phyloP scores from a whole-genome alignment of 176 grass and related monocot species.

The Aechmea fasciata region DNA sequence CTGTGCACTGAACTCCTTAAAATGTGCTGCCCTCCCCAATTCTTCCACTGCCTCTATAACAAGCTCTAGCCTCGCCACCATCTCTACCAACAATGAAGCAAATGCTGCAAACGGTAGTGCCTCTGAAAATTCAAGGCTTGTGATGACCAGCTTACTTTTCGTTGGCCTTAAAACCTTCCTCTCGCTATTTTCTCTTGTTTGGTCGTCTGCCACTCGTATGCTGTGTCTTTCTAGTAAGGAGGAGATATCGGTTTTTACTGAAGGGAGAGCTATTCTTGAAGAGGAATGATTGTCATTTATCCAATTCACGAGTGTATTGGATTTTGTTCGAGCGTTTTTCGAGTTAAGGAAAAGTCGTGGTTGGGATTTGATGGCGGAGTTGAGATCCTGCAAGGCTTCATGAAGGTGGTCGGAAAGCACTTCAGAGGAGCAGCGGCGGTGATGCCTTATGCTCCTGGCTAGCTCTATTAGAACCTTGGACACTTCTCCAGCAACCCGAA shows the following conservation, averaged over 20 bases:
- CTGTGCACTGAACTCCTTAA: slow-evolving; percentile 47
- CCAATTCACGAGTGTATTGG: slow-evolving; percentile 24
- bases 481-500: slow-evolving; percentile 55
- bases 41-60: slow-evolving; percentile 84
- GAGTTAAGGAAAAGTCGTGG: slow-evolving; percentile 59
- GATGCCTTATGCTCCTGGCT: slow-evolving; percentile 43
- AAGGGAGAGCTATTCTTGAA: slow-evolving; percentile 26
- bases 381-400: slow-evolving; percentile 56
- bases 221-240: slow-evolving; percentile 34
- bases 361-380: slow-evolving; percentile 54
- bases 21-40: slow-evolving; percentile 57
- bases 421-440: slow-evolving; percentile 42
- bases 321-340: slow-evolving; percentile 30
- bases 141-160: slow-evolving; percentile 69
- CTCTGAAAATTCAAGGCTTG: slow-evolving; percentile 79
- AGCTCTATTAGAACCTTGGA: slow-evolving; percentile 81
- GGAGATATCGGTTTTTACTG: slow-evolving; percentile 52
- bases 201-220: slow-evolving; percentile 6
- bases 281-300: slow-evolving; percentile 18
- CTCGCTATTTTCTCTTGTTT: slow-evolving; percentile 24
- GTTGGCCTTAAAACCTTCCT: slow-evolving; percentile 39
- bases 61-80: slow-evolving; percentile 74
- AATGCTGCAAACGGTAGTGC: slow-evolving; percentile 89
- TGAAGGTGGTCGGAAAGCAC: slow-evolving; percentile 64
- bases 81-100: slow-evolving; percentile 82